A percentile compares a stretch with the other conserved stretches of the same genome.
Evolutionary conservation across 345 rosid species (phyloP).

Genomic region (Camelina sativa): DNA sequence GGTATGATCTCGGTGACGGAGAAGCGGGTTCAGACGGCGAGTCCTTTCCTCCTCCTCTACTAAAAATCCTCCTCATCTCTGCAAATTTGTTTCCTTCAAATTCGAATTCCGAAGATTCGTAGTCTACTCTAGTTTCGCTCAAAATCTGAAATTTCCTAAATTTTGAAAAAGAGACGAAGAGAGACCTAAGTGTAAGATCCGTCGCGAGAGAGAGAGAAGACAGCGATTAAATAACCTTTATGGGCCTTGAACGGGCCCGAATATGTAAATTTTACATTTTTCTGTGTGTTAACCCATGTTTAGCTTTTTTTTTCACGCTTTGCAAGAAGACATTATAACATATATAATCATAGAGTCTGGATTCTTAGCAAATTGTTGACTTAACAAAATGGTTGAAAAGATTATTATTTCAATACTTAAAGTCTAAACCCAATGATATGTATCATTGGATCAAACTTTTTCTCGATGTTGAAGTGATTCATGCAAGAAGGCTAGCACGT

Average conservation of each 20-base stretch:
- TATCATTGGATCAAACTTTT: no score
- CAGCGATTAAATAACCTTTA: constrained; percentile 33
- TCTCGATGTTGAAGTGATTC: no score
- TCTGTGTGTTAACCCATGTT: not conserved
- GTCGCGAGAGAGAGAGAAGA: constrained; percentile 7
- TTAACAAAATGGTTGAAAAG: no score
- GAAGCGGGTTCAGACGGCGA: constrained; percentile 46
- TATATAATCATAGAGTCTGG: no score
- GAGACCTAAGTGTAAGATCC: constrained; percentile 39
- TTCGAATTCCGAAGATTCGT: constrained; percentile 12
- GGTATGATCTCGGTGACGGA: constrained; percentile 41
- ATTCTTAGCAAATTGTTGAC: no score
- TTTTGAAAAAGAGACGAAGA: constrained; percentile 25
- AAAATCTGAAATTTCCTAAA: not conserved
- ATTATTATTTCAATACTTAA: no score
- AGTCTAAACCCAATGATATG: no score
- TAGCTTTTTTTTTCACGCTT: no score
- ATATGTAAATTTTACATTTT: not conserved
- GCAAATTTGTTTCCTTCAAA: not conserved
- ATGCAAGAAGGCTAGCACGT: no score
- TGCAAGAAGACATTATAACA: no score
- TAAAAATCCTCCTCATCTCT: constrained; percentile 53
- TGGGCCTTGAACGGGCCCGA: constrained; percentile 22
- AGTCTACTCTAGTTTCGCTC: constrained; percentile 18
- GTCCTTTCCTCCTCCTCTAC: constrained; percentile 54